phyloP scores from a whole-genome alignment of 768 basidiomycete species.

The Rhizopogon salebrosus region DNA sequence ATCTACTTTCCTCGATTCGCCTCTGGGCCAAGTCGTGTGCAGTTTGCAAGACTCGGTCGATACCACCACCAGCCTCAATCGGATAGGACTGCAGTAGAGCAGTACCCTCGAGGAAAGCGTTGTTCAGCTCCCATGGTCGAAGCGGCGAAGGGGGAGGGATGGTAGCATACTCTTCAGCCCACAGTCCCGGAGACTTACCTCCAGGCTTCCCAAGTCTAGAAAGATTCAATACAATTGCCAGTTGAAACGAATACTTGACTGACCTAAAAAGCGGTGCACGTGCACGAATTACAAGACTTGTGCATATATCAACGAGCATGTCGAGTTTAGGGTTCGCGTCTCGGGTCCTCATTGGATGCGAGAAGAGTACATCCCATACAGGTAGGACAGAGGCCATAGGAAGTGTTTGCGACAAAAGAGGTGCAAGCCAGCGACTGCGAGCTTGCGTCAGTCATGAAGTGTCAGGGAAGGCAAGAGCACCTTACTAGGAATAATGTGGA shows the following conservation, averaged over 20 bases:
- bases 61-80: constrained; percentile 58
- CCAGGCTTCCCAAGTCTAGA: constrained; percentile 50
- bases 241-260: constrained; percentile 11
- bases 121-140: constrained; percentile 47
- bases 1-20: constrained; percentile 36
- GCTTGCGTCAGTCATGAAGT: neutral
- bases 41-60: constrained; percentile 65
- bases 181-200: constrained; percentile 42
- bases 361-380: constrained; percentile 71
- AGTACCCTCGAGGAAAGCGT: constrained; percentile 65
- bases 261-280: constrained; percentile 53
- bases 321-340: constrained; percentile 58
- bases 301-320: constrained; percentile 63
- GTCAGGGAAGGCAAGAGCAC: constrained; percentile 5
- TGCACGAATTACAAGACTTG: constrained; percentile 60
- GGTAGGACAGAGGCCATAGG: constrained; percentile 54
- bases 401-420: constrained; percentile 68
- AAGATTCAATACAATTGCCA: neutral
- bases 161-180: constrained; percentile 41
- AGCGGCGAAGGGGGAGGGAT: constrained; percentile 38
- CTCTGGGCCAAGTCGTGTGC: constrained; percentile 55
- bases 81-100: constrained; percentile 63
- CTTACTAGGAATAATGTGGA: constrained; percentile 81
- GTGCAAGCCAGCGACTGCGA: constrained; percentile 67
- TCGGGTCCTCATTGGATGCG: constrained; percentile 49